Conservation (phyloP, 306 rosid genomes). For the Nissolia schottii region DNA sequence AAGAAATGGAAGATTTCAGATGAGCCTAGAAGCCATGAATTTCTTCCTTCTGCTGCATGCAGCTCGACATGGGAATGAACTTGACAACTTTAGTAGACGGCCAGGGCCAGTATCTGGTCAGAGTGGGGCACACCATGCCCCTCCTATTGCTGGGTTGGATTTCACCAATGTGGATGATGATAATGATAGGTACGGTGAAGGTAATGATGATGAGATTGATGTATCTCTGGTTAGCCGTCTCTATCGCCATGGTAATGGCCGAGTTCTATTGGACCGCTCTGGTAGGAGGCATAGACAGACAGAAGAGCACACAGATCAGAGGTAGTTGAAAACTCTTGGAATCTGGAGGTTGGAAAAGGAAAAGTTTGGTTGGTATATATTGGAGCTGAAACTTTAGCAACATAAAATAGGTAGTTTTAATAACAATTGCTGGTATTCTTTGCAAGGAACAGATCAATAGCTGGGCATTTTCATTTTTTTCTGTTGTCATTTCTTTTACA, state of each 20-base stretch:
- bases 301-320: conserved; percentile 32
- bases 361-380: conserved; percentile 45
- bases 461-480: conserved; percentile 32
- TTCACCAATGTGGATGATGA: conserved; percentile 53
- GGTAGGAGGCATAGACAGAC: conserved; percentile 80
- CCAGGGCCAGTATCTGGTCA: conserved; percentile 44
- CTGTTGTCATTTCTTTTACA: conserved; percentile 36
- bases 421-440: conserved; percentile 43
- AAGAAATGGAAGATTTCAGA: conserved; percentile 56
- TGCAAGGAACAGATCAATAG: conserved; percentile 32
- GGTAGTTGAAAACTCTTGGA: conserved; percentile 26
- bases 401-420: conserved; percentile 31
- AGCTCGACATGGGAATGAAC: conserved; percentile 62
- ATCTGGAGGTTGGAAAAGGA: conserved; percentile 54
- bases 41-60: conserved; percentile 81
- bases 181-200: conserved; percentile 29
- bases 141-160: conserved; percentile 33
- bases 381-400: conserved; percentile 39
- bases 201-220: conserved; percentile 39
- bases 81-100: conserved; percentile 37
- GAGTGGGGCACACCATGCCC: conserved; percentile 22
- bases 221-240: conserved; percentile 73
- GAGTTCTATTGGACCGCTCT: conserved; percentile 63
- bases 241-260: conserved; percentile 57
- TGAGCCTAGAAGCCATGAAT: conserved; percentile 81